Evolutionary conservation across 148 eudicot genomes (phyloP).

Genomic region (Chenopodium suecicum): DNA sequence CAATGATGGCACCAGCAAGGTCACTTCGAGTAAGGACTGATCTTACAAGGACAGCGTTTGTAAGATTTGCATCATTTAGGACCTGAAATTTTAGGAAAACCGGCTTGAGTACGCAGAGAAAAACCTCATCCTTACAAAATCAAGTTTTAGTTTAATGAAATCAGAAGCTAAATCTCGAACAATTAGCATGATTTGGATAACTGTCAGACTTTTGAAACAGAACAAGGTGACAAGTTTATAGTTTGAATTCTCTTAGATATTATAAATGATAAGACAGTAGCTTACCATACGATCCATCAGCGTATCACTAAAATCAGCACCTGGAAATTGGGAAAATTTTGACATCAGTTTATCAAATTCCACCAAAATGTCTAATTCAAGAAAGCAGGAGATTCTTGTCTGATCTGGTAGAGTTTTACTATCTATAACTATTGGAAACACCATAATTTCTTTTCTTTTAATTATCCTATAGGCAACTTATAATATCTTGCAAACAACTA

Average conservation of each 20-base stretch:
- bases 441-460: neutral
- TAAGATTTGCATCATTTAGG: conserved; percentile 89
- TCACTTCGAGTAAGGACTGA: conserved; percentile 97
- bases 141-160: neutral
- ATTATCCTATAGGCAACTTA: neutral
- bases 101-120: neutral
- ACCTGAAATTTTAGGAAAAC: conserved; percentile 39
- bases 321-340: conserved; percentile 33
- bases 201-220: neutral
- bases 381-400: neutral
- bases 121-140: neutral
- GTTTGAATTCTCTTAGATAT: neutral
- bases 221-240: neutral
- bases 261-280: neutral
- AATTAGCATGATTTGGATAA: too few relatives aligned
- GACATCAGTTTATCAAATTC: neutral
- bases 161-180: too few relatives aligned
- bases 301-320: conserved; percentile 97
- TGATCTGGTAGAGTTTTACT: too few relatives aligned
- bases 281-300: conserved; percentile 98
- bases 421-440: too few relatives aligned
- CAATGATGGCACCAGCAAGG: conserved; percentile 85
- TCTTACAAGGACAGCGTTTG: conserved; percentile 81
- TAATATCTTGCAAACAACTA: neutral
- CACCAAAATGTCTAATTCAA: neutral